These are phyloP conservation scores for Sicyos baderoa DNA, from an alignment of 306 rosid species.

Conservation along the genomic window DNA sequence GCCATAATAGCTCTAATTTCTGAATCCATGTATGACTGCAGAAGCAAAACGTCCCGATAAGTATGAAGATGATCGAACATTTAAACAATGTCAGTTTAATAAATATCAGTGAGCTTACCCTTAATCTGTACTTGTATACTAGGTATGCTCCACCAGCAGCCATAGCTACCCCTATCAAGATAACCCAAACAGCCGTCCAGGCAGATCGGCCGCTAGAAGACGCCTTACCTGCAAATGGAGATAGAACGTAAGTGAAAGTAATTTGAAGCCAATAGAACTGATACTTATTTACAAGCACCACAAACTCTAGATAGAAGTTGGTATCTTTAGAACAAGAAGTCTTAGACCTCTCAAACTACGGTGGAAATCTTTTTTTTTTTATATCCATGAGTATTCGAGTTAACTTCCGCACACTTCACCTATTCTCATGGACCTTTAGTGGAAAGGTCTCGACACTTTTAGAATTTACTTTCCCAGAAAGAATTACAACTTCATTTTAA, in stretches of 20 bases:
- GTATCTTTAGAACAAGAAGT: too few relatives aligned
- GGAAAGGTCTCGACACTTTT: too few relatives aligned
- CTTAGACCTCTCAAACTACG: too few relatives aligned
- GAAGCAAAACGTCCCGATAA: slow-evolving; percentile 12
- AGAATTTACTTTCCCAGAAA: too few relatives aligned
- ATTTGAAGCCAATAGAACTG: too few relatives aligned
- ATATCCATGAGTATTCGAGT: too few relatives aligned
- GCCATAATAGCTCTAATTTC: slow-evolving; percentile 99
- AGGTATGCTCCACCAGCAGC: slow-evolving; percentile 88
- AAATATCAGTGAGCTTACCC: slow-evolving; percentile 49
- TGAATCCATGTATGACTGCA: slow-evolving; percentile 97
- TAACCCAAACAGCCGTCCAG: slow-evolving; percentile 87
- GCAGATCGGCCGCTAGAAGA: slow-evolving; percentile 45
- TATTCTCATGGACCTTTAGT: too few relatives aligned
- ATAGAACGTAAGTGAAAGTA: too few relatives aligned
- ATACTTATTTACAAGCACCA: background rate
- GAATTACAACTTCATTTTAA: too few relatives aligned
- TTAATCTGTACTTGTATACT: slow-evolving; percentile 89
- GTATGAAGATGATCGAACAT: slow-evolving; percentile 15
- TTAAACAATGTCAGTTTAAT: background rate
- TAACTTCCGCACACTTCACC: too few relatives aligned
- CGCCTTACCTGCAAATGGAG: slow-evolving; percentile 65
- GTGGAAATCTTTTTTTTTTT: too few relatives aligned
- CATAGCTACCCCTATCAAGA: slow-evolving; percentile 60
- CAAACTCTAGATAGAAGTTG: background rate